Conservation (phyloP, 2,329 filamentous ascomycete genomes). For the Xylaria multiplex region DNA sequence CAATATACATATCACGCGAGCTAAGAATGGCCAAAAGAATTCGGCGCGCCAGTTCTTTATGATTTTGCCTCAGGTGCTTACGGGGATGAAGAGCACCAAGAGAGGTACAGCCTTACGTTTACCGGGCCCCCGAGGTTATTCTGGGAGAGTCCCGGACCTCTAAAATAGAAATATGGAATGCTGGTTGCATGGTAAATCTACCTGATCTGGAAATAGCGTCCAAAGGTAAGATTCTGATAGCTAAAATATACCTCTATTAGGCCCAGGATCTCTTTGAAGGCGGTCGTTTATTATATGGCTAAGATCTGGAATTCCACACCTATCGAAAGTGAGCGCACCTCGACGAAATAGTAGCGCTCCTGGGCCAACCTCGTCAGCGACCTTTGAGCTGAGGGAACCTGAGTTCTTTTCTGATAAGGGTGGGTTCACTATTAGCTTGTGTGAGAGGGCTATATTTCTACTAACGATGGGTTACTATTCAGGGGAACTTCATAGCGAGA, state of each 20-base stretch:
- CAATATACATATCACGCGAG: constrained; percentile 56
- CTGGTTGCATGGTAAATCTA: constrained; percentile 54
- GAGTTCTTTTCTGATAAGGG: constrained; percentile 1
- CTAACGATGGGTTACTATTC: background rate
- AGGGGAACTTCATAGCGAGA: constrained; percentile 48
- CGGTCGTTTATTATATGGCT: constrained; percentile 54
- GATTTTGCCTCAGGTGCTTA: constrained; percentile 60
- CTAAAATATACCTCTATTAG: constrained; percentile 37
- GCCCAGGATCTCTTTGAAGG: constrained; percentile 63
- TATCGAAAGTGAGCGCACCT: constrained; percentile 59
- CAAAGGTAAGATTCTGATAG: background rate
- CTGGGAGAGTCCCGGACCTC: constrained; percentile 57
- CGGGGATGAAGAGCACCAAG: constrained; percentile 49
- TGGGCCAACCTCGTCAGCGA: constrained; percentile 54
- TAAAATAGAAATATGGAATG: constrained; percentile 63
- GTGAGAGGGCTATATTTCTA: background rate
- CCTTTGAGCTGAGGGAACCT: constrained; percentile 45
- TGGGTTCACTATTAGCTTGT: background rate
- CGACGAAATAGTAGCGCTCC: constrained; percentile 58
- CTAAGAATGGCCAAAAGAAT: constrained; percentile 42
- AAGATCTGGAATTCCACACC: constrained; percentile 51
- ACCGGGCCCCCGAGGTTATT: constrained; percentile 59
- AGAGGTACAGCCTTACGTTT: constrained; percentile 54
- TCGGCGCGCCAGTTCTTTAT: constrained; percentile 49
- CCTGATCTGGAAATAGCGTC: background rate